Conservation (phyloP, 2,329 filamentous ascomycete species). For the Fusarium pseudoanthophilum region DNA sequence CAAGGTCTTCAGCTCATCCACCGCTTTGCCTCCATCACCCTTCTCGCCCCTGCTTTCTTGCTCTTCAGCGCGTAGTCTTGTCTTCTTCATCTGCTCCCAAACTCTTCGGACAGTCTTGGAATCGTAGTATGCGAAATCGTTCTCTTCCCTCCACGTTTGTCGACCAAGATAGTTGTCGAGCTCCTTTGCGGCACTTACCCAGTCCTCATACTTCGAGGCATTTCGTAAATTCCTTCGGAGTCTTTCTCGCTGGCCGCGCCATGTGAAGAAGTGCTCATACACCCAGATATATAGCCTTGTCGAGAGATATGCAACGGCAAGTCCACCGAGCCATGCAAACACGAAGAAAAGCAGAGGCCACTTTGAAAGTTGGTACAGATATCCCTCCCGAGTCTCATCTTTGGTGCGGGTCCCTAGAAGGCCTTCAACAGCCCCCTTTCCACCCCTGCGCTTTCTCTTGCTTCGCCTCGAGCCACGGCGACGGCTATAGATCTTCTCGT, state of each 20-base stretch:
- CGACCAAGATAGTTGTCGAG: constrained; percentile 86
- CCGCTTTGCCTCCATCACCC: constrained; percentile 58
- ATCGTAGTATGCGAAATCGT: constrained; percentile 88
- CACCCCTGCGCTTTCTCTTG: constrained; percentile 46
- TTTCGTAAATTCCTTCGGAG: constrained; percentile 77
- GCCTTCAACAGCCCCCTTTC: constrained; percentile 52
- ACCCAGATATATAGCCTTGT: constrained; percentile 90
- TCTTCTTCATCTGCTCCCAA: constrained; percentile 76
- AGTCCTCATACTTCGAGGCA: constrained; percentile 82
- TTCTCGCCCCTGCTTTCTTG: constrained; percentile 56
- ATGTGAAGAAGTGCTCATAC: constrained; percentile 92
- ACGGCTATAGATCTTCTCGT: constrained; percentile 68
- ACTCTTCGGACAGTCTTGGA: constrained; percentile 83
- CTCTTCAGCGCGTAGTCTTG: constrained; percentile 68
- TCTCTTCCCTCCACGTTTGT: constrained; percentile 80
- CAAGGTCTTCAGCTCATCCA: constrained; percentile 81
- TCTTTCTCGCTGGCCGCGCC: constrained; percentile 81
- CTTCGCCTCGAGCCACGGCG: constrained; percentile 54
- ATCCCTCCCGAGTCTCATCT: constrained; percentile 95
- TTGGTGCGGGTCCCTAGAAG: constrained; percentile 70
- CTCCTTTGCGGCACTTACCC: constrained; percentile 81
- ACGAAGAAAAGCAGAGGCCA: constrained; percentile 90
- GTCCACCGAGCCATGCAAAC: constrained; percentile 79
- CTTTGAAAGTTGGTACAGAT: constrained; percentile 88
- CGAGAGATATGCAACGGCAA: constrained; percentile 77